Evolutionary conservation across 2,329 filamentous ascomycete species (phyloP), one percentile per base, ranked within the genome.

Genomic region (Sporothrix dimorphospora): DNA sequence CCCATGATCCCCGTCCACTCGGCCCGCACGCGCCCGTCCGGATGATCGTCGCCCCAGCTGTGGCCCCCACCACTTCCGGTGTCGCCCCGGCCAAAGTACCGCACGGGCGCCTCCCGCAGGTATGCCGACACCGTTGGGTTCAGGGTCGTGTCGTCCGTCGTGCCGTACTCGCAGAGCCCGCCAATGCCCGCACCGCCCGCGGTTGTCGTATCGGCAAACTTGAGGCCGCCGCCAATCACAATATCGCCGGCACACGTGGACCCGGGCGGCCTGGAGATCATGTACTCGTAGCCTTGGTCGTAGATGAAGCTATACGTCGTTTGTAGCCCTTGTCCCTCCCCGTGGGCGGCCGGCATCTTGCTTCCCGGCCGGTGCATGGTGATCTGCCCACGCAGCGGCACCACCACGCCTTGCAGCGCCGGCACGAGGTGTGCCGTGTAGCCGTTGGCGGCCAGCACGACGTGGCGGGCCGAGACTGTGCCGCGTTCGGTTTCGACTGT

Each of bases 301-400:
- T 89, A 89, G 34, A 90, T 86, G 75, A 92, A 89, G 24, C 85
- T 89, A 76, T 90, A 91, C 1, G 88, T 89, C 1, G 82, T 83
- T 6, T 80, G 30, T 34, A 34, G 30, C 30, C 30, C 30, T 34
- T 34, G 30, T 34, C 30, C 30, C 30, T 34, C 27, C 30, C 19
- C 30, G 3, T n/a, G 12, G 9, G 24, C 16, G 5, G 14, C 72
- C 2, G 84, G 82, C 74, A 84, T 79, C 3, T 68, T 75, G 76
- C 74, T 61, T 12, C 83, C 78, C 65, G 81, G 75, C 27, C 79
- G 69, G 55, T 82, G 82, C 6, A 85, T 85, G 1, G 84, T 83
- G 66, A 87, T 81, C 74, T 88, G 85, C 0, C 85, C 86, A 1
- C 86, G 80, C 8, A 85, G 72, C 0, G 87, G 86, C 3, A 86